Evolutionary conservation across 108 stramenopile genomes (phyloP).

Genomic region (Cyclotella sp.): DNA sequence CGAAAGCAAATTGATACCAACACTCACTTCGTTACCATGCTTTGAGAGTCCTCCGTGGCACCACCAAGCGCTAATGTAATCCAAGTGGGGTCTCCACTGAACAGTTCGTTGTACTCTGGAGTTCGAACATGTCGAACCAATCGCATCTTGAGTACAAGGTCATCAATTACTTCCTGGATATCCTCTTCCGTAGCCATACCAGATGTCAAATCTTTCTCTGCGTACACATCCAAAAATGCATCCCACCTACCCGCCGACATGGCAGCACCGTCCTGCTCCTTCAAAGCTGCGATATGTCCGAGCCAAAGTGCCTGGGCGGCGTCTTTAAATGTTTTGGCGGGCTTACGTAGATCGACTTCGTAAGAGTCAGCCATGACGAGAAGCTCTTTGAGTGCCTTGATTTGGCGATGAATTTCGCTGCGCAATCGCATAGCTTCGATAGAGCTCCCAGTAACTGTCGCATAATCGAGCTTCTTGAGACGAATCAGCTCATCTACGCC

Average conservation of each 20-base stretch:
- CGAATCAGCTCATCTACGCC: slow-evolving; percentile 69
- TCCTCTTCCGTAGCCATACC: slow-evolving; percentile 63
- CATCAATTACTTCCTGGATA: slow-evolving; percentile 64
- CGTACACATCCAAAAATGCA: slow-evolving; percentile 67
- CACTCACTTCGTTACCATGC: slow-evolving; percentile 68
- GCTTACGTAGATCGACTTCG: slow-evolving; percentile 60
- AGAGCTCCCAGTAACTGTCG: slow-evolving; percentile 48
- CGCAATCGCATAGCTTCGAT: slow-evolving; percentile 57
- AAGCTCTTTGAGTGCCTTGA: slow-evolving; percentile 61
- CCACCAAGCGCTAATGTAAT: slow-evolving; percentile 66
- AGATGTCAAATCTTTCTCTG: slow-evolving; percentile 57
- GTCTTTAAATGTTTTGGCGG: slow-evolving; percentile 62
- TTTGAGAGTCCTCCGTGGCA: slow-evolving; percentile 50
- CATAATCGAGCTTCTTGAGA: slow-evolving; percentile 63
- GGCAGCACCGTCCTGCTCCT: slow-evolving; percentile 79
- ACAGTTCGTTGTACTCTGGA: slow-evolving; percentile 72
- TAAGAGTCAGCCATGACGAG: slow-evolving; percentile 63
- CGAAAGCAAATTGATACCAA: slow-evolving; percentile 48
- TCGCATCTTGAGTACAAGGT: slow-evolving; percentile 57
- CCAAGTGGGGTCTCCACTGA: slow-evolving; percentile 74
- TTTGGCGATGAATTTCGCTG: slow-evolving; percentile 61
- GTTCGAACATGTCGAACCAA: slow-evolving; percentile 65
- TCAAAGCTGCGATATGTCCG: slow-evolving; percentile 71
- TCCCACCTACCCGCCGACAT: slow-evolving; percentile 76
- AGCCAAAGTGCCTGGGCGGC: slow-evolving; percentile 72